Base-by-base conservation (phyloP, 768 basidiomycete species). In the Psilocybe tampanensis region DNA sequence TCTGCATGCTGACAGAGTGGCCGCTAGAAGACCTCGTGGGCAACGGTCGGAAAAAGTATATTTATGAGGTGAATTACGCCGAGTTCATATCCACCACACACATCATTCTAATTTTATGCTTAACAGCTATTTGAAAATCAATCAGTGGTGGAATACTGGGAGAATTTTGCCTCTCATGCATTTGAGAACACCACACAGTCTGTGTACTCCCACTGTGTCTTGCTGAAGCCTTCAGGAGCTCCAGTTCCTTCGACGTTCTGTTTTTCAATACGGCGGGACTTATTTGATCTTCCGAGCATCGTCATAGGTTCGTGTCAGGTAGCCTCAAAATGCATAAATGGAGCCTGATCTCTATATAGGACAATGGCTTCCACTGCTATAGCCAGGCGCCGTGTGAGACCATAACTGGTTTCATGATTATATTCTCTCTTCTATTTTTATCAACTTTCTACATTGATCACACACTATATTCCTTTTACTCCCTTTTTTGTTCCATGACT, bases 181-280 rank as follows among this genome's bases (percentile, higher is more conserved):
- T 99, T 99, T 66, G 96, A 99, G 71, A 97, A 95, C 73, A 94
- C 95, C 50, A 93, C 94, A 34, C 94, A 94, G 74, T 92, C 93
- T 1, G 93, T 98, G 52, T 95, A 94, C 71, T 91, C 92, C 56
- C 91, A 95, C 65, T 95, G 94, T 59, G 91, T 94, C 26, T 72
- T 97, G 43, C 81, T 95, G 60, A 94, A 95, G 69, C 90, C 92
- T 6, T 83, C 82, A 23, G 92, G 93, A 15, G 83, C 86, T 2
- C 92, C 92, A 1, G 85, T 98, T 23, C 91, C 93, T 43, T 89
- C 94, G 47, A 92, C 96, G 19, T 96, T 96, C 74, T 97, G 95
- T 71, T 97, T 97, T 70, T 94, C 94, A 53, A 94, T 99, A 69
- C 84, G 94, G 64, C 78, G 96, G 62, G 96, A 98, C 68, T 77